Base-by-base conservation (phyloP, 306 rosid species). In the Cucumis sativus region DNA sequence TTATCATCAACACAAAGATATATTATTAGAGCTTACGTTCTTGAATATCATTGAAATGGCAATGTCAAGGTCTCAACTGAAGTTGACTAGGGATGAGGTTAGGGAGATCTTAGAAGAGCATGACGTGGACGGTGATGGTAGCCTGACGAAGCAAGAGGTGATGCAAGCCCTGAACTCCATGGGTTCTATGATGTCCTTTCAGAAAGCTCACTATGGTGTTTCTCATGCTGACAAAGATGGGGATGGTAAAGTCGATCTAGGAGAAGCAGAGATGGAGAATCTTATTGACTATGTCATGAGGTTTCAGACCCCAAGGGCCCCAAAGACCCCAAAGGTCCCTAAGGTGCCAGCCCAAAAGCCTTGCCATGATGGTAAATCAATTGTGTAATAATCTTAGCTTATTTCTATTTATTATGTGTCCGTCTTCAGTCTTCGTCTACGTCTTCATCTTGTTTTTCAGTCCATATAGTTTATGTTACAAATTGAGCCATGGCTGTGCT, bases 271-370 rank as follows among this genome's bases (percentile, higher is more conserved):
- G 61, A 14, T 71, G 1, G 76, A 71, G 0, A 23, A 7, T 3
- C 76, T 71, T 10, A 20, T 79, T 15, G 54, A 61, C 25, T 82
- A 82, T 56, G 65, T 76, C 7, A 13, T 20, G 11, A 59, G 25
- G 30, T 76, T 76, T 17, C 79, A 41, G 52, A 4, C 52, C 52
- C 52, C 52, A 45, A 45, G 5, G 52, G 15, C 1, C 15, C 52
- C 52, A 0, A 45, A 45, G 52, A 14, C 1, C 52, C 52, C 52
- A 0, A 45, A 45, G 52, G 13, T 5, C 35, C 4, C 15, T 28
- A 28, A 28, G 30, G 30, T 28, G 30, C 30, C 30, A 28, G 30
- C 30, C 30, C 30, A 28, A 2, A 68, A 41, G 2, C 55, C 4
- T 30, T 7, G 18, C 11, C 0, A 1, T 16, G 33, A 59, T 10